Conservation (phyloP, 352 stramenopile genomes). For the Pythium grandisporangium region DNA sequence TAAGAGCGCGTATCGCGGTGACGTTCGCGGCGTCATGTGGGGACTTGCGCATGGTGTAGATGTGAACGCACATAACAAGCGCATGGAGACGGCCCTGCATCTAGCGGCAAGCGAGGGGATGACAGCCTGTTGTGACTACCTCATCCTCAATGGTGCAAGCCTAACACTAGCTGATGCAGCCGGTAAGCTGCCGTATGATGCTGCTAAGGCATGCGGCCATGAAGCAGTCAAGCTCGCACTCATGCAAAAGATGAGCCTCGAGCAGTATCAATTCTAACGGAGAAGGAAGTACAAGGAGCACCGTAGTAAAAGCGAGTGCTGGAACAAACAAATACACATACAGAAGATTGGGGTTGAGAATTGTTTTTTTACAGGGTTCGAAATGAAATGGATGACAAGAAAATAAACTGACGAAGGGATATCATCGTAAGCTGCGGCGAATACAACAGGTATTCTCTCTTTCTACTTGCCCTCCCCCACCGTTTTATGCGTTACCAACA, state of each 20-base stretch:
- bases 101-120: slow-evolving; percentile 25
- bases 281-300: too few species aligned
- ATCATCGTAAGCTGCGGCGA: too few species aligned
- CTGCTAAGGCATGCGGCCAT: slow-evolving; percentile 41
- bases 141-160: slow-evolving; percentile 75
- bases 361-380: too few species aligned
- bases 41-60: slow-evolving; percentile 73
- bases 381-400: too few species aligned
- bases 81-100: slow-evolving; percentile 58
- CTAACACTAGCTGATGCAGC: slow-evolving; percentile 34
- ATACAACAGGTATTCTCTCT: too few species aligned
- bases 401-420: too few species aligned
- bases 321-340: too few species aligned
- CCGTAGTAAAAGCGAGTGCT: too few species aligned
- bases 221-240: slow-evolving; percentile 55
- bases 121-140: slow-evolving; percentile 55
- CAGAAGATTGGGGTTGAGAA: too few species aligned
- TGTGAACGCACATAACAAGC: slow-evolving; percentile 42
- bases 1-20: slow-evolving; percentile 19
- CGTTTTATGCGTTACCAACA: too few species aligned
- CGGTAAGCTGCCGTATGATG: slow-evolving; percentile 48
- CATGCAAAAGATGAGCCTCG: slow-evolving; percentile 63
- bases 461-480: too few species aligned
- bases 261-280: slow-evolving; percentile 45
- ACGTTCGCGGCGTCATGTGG: slow-evolving; percentile 63